These are phyloP conservation scores for Dryas alaskensis DNA, from an alignment of 306 rosid genomes.

Conservation along the genomic window DNA sequence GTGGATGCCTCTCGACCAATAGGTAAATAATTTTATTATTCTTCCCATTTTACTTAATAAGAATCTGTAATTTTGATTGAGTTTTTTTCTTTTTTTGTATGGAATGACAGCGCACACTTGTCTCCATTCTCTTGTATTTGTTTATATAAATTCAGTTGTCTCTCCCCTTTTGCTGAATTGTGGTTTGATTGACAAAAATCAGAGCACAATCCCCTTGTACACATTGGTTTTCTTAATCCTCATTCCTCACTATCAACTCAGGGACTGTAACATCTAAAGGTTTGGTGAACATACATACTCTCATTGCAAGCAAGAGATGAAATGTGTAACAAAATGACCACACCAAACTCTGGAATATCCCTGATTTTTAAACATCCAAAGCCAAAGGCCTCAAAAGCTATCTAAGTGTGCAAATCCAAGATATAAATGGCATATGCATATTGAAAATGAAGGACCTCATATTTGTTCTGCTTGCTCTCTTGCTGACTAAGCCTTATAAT, in stretches of 20 bases:
- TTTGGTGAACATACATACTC: too few relatives aligned
- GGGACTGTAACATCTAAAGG: too few relatives aligned
- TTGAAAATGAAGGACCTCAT: too few relatives aligned
- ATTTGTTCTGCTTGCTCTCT: too few relatives aligned
- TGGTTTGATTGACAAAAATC: neutral
- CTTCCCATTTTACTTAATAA: slow-evolving; percentile 29
- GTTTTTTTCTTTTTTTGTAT: neutral
- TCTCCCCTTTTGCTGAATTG: neutral
- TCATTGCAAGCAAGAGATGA: too few relatives aligned
- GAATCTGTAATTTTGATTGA: slow-evolving; percentile 18
- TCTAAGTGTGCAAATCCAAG: too few relatives aligned
- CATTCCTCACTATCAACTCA: neutral
- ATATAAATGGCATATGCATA: too few relatives aligned
- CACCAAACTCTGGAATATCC: too few relatives aligned
- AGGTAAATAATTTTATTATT: slow-evolving; percentile 31
- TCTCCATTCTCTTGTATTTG: slow-evolving; percentile 24
- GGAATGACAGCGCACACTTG: slow-evolving; percentile 24
- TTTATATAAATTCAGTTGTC: slow-evolving; percentile 10
- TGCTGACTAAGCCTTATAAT: too few relatives aligned
- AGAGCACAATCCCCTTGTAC: neutral
- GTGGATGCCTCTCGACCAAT: slow-evolving; percentile 94
- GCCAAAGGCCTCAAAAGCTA: too few relatives aligned
- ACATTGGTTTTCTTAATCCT: neutral
- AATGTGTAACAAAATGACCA: too few relatives aligned
- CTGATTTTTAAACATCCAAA: too few relatives aligned